A percentile compares a stretch with the other conserved stretches of the same genome.
These are phyloP conservation scores for Trametes cubensis DNA, from an alignment of 768 basidiomycete species.

Conservation along the genomic window DNA sequence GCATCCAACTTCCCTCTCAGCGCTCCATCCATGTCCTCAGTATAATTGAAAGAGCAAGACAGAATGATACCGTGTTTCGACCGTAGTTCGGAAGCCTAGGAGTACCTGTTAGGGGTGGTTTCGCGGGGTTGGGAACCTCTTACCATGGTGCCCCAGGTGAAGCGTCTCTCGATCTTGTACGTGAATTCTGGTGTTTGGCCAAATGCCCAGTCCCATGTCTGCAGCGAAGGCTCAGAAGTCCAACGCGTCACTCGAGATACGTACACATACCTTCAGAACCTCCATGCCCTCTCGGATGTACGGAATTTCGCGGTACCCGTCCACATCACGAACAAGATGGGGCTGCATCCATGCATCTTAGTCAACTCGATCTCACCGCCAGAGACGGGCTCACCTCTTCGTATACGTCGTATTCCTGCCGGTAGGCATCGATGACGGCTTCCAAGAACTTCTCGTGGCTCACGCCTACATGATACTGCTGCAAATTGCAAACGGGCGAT, in stretches of 20 bases:
- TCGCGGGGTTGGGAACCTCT: conserved; percentile 21
- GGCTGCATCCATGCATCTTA: conserved; percentile 19
- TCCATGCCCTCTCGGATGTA: conserved; percentile 71
- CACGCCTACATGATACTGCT: conserved; percentile 49
- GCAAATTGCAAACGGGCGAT: conserved; percentile 88
- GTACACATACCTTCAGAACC: conserved; percentile 65
- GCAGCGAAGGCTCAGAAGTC: not conserved
- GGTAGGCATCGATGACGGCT: conserved; percentile 72
- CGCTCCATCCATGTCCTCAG: conserved; percentile 17
- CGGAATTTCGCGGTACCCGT: conserved; percentile 47
- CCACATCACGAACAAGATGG: conserved; percentile 46
- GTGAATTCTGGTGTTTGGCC: conserved; percentile 95
- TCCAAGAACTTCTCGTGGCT: conserved; percentile 72
- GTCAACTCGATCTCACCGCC: not conserved
- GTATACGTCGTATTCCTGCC: conserved; percentile 50
- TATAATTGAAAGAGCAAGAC: conserved; percentile 43
- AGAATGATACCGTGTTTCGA: conserved; percentile 71
- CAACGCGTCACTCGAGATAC: not conserved
- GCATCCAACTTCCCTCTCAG: conserved; percentile 27
- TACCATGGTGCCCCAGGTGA: conserved; percentile 47
- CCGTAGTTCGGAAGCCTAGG: conserved; percentile 49
- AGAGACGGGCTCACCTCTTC: conserved; percentile 36
- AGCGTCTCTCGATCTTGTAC: conserved; percentile 48
- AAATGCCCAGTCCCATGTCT: conserved; percentile 94
- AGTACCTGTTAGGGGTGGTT: not conserved